Evolutionary conservation across 2,329 filamentous ascomycete species (phyloP).

Genomic region (Pseudovirgaria hyperparasitica): DNA sequence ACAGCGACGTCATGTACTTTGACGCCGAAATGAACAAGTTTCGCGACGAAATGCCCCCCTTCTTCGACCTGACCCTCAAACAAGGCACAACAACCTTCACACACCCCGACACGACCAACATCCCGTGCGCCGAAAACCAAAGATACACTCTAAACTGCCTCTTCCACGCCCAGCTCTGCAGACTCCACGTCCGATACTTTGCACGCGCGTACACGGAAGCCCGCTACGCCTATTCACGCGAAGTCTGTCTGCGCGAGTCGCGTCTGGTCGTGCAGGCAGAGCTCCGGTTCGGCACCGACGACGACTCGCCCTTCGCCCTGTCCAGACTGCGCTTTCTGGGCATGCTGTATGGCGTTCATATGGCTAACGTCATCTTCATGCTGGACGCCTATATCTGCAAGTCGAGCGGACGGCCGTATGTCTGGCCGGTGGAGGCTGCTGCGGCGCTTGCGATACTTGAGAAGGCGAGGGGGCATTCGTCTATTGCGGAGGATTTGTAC

Average conservation of each 20-base stretch:
- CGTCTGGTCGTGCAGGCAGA: constrained; percentile 18
- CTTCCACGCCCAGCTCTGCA: constrained; percentile 22
- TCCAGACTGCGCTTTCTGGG: too few relatives aligned
- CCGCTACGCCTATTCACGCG: constrained; percentile 19
- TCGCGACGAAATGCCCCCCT: constrained; percentile 18
- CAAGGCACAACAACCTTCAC: constrained; percentile 4
- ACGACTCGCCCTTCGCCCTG: too few relatives aligned
- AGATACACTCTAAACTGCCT: constrained; percentile 23
- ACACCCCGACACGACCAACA: constrained; percentile 2
- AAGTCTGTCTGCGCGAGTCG: constrained; percentile 21
- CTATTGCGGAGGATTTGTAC: too few relatives aligned
- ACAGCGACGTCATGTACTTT: constrained; percentile 20
- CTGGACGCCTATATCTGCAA: too few relatives aligned
- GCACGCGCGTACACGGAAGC: constrained; percentile 15
- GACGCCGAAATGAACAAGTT: constrained; percentile 20
- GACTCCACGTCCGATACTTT: constrained; percentile 26
- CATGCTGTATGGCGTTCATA: too few relatives aligned
- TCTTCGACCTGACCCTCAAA: constrained; percentile 15
- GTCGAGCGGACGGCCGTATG: too few relatives aligned
- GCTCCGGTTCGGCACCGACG: not conserved
- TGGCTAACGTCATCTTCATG: too few relatives aligned
- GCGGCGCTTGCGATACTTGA: too few relatives aligned
- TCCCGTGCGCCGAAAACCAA: constrained; percentile 18
- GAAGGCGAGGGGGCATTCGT: too few relatives aligned
- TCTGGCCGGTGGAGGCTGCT: too few relatives aligned